Percentiles rank a stretch among this genome's conserved stretches.
phyloP scores from a whole-genome alignment of 2,329 filamentous ascomycete genomes.

The Dothideomycetidae sp. region DNA sequence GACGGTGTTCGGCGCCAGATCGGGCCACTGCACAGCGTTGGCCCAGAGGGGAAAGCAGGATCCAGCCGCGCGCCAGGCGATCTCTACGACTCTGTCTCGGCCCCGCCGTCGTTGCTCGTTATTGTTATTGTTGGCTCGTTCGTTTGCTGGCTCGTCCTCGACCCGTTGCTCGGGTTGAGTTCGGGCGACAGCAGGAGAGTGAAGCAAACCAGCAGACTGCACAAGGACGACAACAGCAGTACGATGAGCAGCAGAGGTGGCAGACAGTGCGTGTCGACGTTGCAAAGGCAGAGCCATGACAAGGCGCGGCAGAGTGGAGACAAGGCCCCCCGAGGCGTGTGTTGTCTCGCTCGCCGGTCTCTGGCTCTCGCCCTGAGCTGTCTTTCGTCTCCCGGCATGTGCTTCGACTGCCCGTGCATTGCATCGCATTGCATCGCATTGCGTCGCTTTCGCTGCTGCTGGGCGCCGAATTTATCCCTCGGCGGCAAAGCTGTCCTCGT shows the following conservation, averaged over 20 bases:
- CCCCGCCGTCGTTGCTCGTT: background rate
- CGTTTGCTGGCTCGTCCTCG: too few species aligned
- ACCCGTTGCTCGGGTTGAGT: too few species aligned
- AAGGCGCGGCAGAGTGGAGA: background rate
- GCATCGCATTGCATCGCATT: background rate
- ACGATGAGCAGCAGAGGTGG: background rate
- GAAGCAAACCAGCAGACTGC: too few species aligned
- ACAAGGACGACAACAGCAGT: too few species aligned
- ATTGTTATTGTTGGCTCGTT: background rate
- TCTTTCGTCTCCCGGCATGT: background rate
- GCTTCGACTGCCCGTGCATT: background rate
- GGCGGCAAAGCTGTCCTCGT: too few species aligned
- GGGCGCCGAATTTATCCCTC: too few species aligned
- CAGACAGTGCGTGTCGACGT: background rate
- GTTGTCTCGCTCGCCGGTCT: background rate
- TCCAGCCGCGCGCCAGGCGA: background rate
- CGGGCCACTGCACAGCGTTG: background rate
- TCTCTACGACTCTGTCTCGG: background rate
- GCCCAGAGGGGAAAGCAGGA: background rate
- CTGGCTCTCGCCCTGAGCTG: background rate
- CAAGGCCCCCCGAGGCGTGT: background rate
- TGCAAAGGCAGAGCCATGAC: background rate
- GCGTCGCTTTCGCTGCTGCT: too few species aligned
- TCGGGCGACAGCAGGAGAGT: too few species aligned
- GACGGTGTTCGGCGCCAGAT: background rate